Conservation (phyloP, 108 stramenopile genomes). For the Conticribra guillardii region DNA sequence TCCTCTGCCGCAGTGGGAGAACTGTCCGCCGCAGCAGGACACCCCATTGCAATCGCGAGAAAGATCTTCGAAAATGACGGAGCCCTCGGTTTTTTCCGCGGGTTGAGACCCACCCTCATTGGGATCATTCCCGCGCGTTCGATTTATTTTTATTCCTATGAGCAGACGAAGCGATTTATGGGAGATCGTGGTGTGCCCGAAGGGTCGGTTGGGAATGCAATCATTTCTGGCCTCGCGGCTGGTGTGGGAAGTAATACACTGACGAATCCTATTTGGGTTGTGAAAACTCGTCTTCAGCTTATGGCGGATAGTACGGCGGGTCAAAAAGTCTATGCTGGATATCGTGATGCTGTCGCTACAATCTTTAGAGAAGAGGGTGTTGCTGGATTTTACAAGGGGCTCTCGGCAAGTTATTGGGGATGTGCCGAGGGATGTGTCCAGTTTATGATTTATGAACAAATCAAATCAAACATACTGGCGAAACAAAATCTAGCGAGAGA, state of each 20-base stretch:
- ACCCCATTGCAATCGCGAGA: constrained; percentile 68
- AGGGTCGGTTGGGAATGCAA: constrained; percentile 65
- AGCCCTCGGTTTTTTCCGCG: constrained; percentile 69
- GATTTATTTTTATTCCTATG: constrained; percentile 89
- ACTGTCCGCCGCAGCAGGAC: constrained; percentile 37
- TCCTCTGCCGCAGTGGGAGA: constrained; percentile 62
- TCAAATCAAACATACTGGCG: constrained; percentile 71
- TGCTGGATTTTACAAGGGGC: constrained; percentile 90
- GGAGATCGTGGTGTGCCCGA: constrained; percentile 56
- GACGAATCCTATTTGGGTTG: constrained; percentile 96
- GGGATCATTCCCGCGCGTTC: constrained; percentile 94
- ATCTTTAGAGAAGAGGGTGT: constrained; percentile 85
- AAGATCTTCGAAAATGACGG: constrained; percentile 79
- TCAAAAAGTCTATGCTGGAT: constrained; percentile 76
- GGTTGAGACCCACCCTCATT: constrained; percentile 82
- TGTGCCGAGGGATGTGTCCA: constrained; percentile 90
- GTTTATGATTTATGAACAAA: constrained; percentile 91
- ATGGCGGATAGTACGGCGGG: constrained; percentile 79
- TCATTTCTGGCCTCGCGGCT: constrained; percentile 67
- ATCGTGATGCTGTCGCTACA: constrained; percentile 74
- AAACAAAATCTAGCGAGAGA: constrained; percentile 58
- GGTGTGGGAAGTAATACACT: constrained; percentile 80
- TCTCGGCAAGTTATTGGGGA: constrained; percentile 94
- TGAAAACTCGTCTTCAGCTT: constrained; percentile 90
- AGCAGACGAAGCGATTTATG: constrained; percentile 61